Base-by-base conservation (phyloP, 129 eudicot species). In the Pittosporum tobira region DNA sequence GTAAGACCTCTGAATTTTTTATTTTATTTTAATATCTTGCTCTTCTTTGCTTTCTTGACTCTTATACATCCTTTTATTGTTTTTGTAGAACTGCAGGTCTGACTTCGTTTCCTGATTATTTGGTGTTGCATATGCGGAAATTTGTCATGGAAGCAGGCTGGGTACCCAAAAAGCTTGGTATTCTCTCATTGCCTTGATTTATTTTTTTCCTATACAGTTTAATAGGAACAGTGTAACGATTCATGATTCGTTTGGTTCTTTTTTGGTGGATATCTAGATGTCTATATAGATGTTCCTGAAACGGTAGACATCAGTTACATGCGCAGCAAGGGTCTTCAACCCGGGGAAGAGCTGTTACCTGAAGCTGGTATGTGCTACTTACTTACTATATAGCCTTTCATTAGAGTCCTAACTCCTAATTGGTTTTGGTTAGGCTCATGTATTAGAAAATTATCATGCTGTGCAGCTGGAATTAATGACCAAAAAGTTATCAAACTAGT, bases 111-210 rank as follows among this genome's bases (percentile, higher is more conserved):
- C 96, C 96, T 54, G 96, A 87, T 79, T 91, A 87, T 78, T 59
- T 91, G 83, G 99, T 87, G 58, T 73, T 91, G 72, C 99, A 91
- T 70, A 91, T 91, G 99, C 76, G 99, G 47, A 91, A 91, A 63
- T 91, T 91, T 68, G 96, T 91, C 24, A 75, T 91, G 96, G 99
- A 91, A 78, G 85, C 64, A 47, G 99, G 94, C 62, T 87, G 99
- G 99, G 99, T 91, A 50, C 99, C 99, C 5, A 91, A 87, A 70
- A 91, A 91, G 65, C 88, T 91, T 64, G 99, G 99, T 91, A 78
- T 29, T 15, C 30, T 49, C 70, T 23, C 45, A 36, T 20, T 48
- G 30, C 20, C 60, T 47, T 64, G 4, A 48, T 21, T 63, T 29
- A 44, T 4, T 48, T 45, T 42, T 40, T 42, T 46, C 6, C 50